Percentiles rank a stretch among this genome's conserved stretches.
phyloP scores from a whole-genome alignment of 306 rosid genomes.

The Medicago ruthenica region DNA sequence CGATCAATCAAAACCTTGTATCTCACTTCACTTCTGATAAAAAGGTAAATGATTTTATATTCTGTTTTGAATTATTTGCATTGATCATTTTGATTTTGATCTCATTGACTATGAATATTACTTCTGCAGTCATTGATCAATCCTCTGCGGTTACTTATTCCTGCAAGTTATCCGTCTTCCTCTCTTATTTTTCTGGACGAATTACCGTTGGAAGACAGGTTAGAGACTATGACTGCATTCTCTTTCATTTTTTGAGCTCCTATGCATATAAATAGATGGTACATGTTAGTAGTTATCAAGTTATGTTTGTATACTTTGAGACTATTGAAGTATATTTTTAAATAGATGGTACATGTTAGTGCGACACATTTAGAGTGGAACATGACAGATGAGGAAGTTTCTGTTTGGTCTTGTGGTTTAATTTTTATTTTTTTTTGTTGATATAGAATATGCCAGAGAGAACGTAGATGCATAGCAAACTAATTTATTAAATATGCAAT shows the following conservation, averaged over 20 bases:
- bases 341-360: background rate
- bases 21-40: slow-evolving; percentile 20
- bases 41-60: slow-evolving; percentile 39
- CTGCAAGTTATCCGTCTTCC: slow-evolving; percentile 47
- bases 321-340: too few relatives aligned
- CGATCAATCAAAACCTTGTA: slow-evolving; percentile 24
- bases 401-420: background rate
- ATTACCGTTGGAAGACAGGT: slow-evolving; percentile 44
- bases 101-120: slow-evolving; percentile 14
- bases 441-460: too few relatives aligned
- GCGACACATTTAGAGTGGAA: background rate
- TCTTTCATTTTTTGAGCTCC: background rate
- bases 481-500: too few relatives aligned
- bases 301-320: background rate
- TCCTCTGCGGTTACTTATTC: slow-evolving; percentile 50
- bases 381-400: background rate
- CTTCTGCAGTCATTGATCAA: slow-evolving; percentile 48
- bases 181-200: slow-evolving; percentile 45
- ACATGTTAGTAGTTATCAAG: background rate
- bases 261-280: too few relatives aligned
- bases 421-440: background rate
- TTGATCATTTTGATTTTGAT: background rate
- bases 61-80: slow-evolving; percentile 7
- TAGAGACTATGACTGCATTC: slow-evolving; percentile 4
- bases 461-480: too few relatives aligned